A percentile compares a stretch with the other conserved stretches of the same genome.
Conservation (phyloP, 768 basidiomycete species). For the Holtermanniella nyarrowii region DNA sequence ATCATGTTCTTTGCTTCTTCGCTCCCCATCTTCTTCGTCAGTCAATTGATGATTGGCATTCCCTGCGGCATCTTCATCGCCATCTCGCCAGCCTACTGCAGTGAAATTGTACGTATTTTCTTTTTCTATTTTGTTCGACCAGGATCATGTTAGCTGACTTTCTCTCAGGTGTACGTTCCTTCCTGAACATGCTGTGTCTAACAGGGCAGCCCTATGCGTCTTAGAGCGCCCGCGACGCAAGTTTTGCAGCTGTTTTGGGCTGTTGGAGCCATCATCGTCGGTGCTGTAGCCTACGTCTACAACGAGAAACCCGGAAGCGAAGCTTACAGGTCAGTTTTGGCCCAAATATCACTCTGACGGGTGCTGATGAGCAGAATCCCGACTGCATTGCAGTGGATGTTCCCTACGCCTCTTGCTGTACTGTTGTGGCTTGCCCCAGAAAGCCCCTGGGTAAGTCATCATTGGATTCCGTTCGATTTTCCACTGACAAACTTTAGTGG, state of each 20-base stretch:
- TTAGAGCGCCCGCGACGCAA: constrained; percentile 33
- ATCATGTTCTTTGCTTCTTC: constrained; percentile 29
- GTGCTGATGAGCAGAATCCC: constrained; percentile 17
- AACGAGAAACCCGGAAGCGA: constrained; percentile 7
- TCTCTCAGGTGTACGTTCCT: too few species aligned
- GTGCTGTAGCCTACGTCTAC: constrained; percentile 29
- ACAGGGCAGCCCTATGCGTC: constrained; percentile 31
- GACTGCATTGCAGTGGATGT: constrained; percentile 33
- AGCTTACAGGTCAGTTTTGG: constrained; percentile 23
- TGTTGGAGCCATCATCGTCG: constrained; percentile 35
- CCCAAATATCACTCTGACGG: constrained; percentile 3
- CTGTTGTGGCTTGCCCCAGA: constrained; percentile 35
- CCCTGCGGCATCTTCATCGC: constrained; percentile 36
- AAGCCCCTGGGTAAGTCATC: too few species aligned
- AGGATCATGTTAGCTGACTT: too few species aligned
- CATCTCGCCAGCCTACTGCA: constrained; percentile 30
- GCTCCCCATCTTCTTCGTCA: constrained; percentile 24
- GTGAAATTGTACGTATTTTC: constrained; percentile 37
- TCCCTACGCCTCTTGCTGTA: constrained; percentile 29
- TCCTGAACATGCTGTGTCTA: too few species aligned
- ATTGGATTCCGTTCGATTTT: too few species aligned
- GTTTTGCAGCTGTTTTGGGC: constrained; percentile 38
- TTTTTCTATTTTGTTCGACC: too few species aligned
- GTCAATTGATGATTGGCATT: constrained; percentile 28
- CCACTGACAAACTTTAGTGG: constrained; percentile 38